Base-by-base conservation (phyloP, 352 stramenopile species). In the Phytophthora boehmeriae region DNA sequence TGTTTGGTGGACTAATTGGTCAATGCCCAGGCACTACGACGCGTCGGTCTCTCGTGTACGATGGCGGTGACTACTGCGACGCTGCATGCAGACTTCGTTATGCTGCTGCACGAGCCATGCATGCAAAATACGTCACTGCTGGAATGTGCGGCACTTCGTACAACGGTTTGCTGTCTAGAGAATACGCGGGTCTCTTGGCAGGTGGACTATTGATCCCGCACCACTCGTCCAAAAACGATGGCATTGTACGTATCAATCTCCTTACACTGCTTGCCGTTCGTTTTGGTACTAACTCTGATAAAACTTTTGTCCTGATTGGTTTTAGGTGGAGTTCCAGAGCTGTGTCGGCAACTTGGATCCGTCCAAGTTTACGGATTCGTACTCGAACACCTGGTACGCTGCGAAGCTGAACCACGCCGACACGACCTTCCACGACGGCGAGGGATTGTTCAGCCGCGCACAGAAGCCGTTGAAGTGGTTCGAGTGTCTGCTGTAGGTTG, bases 381-480 rank as follows among this genome's bases (percentile, higher is more conserved):
- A 68, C 27, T 57, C 54, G 2, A 83, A 67, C 51, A 52, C 47
- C 30, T 84, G 73, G 71, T 88, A 89, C 64, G 59, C 63, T n/a
- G 73, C 73, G n/a, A 75, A 73, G 38, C 52, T 89, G 38, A 89
- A 86, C 61, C 80, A 89, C 58, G 62, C 60, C 17, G 80, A 89
- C 54, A 83, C 66, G 19, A 71, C 75, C 16, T 87, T 89, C 68
- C 73, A 79, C 54, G 73, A 82, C 54, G 75, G 76, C n/a, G 80
- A 89, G 28, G 67, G 65, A 4, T 63, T 78, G 30, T 81, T 83
- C 32, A 72, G 75, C 41, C 70, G 66, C 34, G 59, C 59, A n/a
- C 61, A 81, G 54, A 88, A 88, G 51, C 78, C 78, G 1, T 55
- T 81, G 35, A 86, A 88, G 54, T 88, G 78, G 78, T 86, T 88